These are phyloP conservation scores for Lithospermum erythrorhizon DNA, from an alignment of 257 asterid species.

Conservation along the genomic window DNA sequence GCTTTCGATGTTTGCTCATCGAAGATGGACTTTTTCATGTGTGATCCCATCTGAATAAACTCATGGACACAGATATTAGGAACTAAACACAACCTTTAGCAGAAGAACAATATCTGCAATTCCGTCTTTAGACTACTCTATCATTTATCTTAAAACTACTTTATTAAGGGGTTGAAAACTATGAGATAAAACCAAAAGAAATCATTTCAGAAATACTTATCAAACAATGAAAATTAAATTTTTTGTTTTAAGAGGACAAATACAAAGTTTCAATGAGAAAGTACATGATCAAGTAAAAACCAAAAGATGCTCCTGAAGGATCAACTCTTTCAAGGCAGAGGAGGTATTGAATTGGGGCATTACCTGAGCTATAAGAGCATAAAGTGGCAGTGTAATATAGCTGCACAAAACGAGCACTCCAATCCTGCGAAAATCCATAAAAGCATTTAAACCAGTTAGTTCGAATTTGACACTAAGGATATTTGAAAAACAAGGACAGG, in stretches of 20 bases:
- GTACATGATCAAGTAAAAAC: no score
- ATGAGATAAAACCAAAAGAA: no score
- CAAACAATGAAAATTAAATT: no score
- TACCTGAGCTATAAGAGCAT: background rate
- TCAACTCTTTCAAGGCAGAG: no score
- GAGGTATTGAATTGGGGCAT: background rate
- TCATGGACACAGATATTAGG: background rate
- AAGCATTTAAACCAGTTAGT: background rate
- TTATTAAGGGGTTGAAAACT: no score
- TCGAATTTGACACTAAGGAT: no score
- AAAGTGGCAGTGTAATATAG: conserved; percentile 1
- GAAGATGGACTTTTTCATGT: conserved; percentile 73
- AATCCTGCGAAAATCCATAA: background rate
- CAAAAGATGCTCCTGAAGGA: no score
- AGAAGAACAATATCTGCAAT: background rate
- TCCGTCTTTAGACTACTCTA: no score
- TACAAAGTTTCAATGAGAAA: no score
- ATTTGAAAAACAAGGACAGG: background rate
- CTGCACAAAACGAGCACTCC: conserved; percentile 4
- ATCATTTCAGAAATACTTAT: no score
- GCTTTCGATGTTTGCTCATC: conserved; percentile 93
- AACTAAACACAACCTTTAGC: background rate
- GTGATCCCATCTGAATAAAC: conserved; percentile 62
- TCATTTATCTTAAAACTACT: no score
- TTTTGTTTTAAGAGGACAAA: no score